Conservation (phyloP, 148 eudicot genomes). For the Pharnaceum exiguum region DNA sequence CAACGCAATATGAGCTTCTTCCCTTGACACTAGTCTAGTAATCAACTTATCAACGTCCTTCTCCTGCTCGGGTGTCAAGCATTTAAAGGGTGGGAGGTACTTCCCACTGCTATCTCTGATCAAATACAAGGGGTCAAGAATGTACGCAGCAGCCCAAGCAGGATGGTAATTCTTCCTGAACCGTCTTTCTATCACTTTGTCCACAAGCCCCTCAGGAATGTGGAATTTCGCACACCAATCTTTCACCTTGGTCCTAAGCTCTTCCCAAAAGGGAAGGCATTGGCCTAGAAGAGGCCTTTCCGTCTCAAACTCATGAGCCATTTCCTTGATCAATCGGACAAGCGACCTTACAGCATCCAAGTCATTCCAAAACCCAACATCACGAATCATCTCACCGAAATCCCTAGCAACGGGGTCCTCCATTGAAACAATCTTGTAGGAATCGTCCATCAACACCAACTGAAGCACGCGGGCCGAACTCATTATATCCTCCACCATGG, state of each 20-base stretch:
- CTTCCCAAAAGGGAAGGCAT: slow-evolving; percentile 91
- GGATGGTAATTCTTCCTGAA: slow-evolving; percentile 89
- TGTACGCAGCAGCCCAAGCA: slow-evolving; percentile 91
- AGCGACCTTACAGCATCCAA: slow-evolving; percentile 71
- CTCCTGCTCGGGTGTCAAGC: slow-evolving; percentile 77
- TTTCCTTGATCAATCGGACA: slow-evolving; percentile 57
- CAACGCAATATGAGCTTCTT: slow-evolving; percentile 74
- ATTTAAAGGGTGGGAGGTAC: slow-evolving; percentile 88
- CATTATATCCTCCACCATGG: slow-evolving; percentile 65
- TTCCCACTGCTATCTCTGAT: slow-evolving; percentile 70
- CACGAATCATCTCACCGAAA: slow-evolving; percentile 69
- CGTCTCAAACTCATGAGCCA: slow-evolving; percentile 66
- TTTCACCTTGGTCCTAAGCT: slow-evolving; percentile 58
- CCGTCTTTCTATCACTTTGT: slow-evolving; percentile 54
- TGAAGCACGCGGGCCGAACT: slow-evolving; percentile 70
- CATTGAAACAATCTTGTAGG: slow-evolving; percentile 58
- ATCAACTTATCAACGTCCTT: slow-evolving; percentile 92
- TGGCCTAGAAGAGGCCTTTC: slow-evolving; percentile 80
- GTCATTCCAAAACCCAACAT: slow-evolving; percentile 86
- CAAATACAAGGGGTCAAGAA: slow-evolving; percentile 79
- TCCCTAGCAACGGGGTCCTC: slow-evolving; percentile 72
- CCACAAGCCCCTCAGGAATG: slow-evolving; percentile 45
- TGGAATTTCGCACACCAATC: slow-evolving; percentile 78
- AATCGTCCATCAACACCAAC: slow-evolving; percentile 57
- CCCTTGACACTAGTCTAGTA: slow-evolving; percentile 76